Evolutionary conservation across 176 grass and related monocot genomes (phyloP).

Genomic region (Pontederia paniculata): DNA sequence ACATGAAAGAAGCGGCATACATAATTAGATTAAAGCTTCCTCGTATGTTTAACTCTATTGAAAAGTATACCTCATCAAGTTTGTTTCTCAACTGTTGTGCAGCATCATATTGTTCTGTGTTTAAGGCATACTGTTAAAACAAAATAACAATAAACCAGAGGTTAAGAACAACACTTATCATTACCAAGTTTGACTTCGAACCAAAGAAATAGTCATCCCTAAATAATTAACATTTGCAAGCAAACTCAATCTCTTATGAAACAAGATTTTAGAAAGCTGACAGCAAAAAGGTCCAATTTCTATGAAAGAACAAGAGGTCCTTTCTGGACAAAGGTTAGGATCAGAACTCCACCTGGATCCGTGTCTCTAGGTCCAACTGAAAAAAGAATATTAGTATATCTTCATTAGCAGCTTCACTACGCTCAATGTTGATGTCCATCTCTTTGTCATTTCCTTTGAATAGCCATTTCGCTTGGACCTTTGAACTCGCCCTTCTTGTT

Average conservation of each 20-base stretch:
- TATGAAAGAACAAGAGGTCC: background rate
- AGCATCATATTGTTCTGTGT: conserved; percentile 82
- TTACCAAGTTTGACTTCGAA: no score
- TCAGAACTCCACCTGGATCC: conserved; percentile 46
- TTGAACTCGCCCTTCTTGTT: conserved; percentile 15
- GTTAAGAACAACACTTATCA: background rate
- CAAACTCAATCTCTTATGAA: no score
- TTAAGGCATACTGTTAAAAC: conserved; percentile 69
- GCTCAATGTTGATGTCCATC: conserved; percentile 55
- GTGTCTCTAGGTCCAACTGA: conserved; percentile 77
- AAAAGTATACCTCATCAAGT: conserved; percentile 57
- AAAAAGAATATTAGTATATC: conserved; percentile 97
- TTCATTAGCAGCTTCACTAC: conserved; percentile 82
- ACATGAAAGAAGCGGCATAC: conserved; percentile 18
- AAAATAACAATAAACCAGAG: conserved; percentile 15
- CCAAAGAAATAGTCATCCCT: no score
- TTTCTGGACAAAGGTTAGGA: background rate
- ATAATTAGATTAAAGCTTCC: background rate
- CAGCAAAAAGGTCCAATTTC: background rate
- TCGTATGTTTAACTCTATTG: conserved; percentile 14
- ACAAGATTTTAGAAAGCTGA: background rate
- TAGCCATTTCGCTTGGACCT: conserved; percentile 25
- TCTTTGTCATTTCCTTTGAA: conserved; percentile 45
- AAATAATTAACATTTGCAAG: no score
- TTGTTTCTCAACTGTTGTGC: conserved; percentile 84